Base-by-base conservation (phyloP, 352 stramenopile species). In the Elongisporangium senticosum region DNA sequence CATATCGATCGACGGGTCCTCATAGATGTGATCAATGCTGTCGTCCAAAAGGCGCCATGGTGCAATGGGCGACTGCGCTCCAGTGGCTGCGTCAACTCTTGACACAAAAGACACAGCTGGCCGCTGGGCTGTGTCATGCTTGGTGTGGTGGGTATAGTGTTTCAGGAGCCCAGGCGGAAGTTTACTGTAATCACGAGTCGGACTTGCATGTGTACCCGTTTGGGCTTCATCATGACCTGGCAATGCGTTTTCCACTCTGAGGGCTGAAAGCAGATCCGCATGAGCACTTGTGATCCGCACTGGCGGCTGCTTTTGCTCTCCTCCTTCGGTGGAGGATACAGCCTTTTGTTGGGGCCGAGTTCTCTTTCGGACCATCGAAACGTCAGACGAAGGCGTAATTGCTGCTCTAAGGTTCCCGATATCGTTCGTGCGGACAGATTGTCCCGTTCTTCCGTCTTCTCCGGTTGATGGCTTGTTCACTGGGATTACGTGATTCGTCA, bases 21-120 rank as follows among this genome's bases (percentile, higher is more conserved):
- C 66, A 26, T 79, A 90, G 13, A 89, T 77, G 40, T 80, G 65
- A 19, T 89, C 71, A 17, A 87, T 87, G 1, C 72, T 80, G 19
- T 75, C 65, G 28, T 81, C 67, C 8, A 89, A 64, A 13, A 55
- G 56, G 39, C 69, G 61, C 75, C 74, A 87, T 0, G 62, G 66
- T 19, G 57, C 33, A 43, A 43, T 17, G 33, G 33, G 33, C 2
- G 33, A 43, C 33, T 4, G 33, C 11, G 59, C 33, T 62, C 56
- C 6, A 53, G 23, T 11, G 56, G 19, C 3, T 43, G 19, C 7
- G 28, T 52, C 33, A 17, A 43, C 33, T 43, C 33, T 43, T 15
- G 33, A 43, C 33, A 43, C 33, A 17, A 43, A 43, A 15, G 33
- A 43, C 11, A 51, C 59, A 19, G 0, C 19, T 62, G 26, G 19